These are phyloP conservation scores for Boletus sp. DNA, from an alignment of 768 basidiomycete species.

Conservation along the genomic window DNA sequence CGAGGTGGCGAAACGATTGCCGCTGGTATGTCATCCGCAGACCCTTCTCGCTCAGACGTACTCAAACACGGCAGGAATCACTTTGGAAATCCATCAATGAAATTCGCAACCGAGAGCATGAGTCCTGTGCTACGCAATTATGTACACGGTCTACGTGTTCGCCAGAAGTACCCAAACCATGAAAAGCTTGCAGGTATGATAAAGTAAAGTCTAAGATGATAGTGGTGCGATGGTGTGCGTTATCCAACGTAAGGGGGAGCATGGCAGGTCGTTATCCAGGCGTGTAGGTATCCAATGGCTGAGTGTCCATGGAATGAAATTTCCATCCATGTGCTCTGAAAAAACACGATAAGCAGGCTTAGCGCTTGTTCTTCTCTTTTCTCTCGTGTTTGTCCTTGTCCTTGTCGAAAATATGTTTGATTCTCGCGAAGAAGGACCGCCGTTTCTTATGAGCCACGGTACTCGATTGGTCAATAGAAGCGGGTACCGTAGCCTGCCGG, in stretches of 20 bases:
- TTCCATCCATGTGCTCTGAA: not conserved
- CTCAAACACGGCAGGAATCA: slow-evolving; percentile 39
- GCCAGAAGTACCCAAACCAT: not conserved
- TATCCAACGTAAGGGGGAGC: slow-evolving; percentile 14
- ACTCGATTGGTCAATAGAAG: slow-evolving; percentile 25
- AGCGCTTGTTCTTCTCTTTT: slow-evolving; percentile 32
- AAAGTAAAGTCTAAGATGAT: slow-evolving; percentile 19
- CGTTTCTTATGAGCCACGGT: slow-evolving; percentile 47
- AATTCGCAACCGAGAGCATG: not conserved
- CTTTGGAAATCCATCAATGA: slow-evolving; percentile 39
- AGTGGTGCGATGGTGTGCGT: slow-evolving; percentile 7
- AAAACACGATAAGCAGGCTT: not conserved
- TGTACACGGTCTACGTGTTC: slow-evolving; percentile 21
- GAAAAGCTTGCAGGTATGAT: slow-evolving; percentile 18
- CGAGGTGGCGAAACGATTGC: slow-evolving; percentile 92
- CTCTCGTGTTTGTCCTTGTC: slow-evolving; percentile 42
- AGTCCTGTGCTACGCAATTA: slow-evolving; percentile 2
- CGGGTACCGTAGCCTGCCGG: not conserved
- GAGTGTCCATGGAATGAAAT: not conserved
- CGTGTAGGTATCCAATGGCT: slow-evolving; percentile 3
- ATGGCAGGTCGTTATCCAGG: slow-evolving; percentile 17
- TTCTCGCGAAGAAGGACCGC: slow-evolving; percentile 51
- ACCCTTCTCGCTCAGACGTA: not conserved
- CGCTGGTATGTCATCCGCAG: slow-evolving; percentile 55
- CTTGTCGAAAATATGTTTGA: slow-evolving; percentile 53